phyloP scores from a whole-genome alignment of 140 eudicot genomes.

The Oenanthe javanica region DNA sequence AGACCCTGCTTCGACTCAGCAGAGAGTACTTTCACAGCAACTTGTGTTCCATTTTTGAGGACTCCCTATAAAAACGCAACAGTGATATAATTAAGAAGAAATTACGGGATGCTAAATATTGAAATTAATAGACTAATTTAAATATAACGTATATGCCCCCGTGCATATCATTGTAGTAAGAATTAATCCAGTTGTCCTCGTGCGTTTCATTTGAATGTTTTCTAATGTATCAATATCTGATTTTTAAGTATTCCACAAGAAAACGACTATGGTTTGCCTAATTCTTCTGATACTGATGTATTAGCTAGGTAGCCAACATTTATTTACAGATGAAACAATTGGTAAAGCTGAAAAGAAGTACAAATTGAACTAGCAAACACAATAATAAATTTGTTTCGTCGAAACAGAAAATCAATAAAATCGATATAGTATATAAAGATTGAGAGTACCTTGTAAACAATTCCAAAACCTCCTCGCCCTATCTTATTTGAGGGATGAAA shows the following conservation, averaged over 20 bases:
- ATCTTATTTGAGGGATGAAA: constrained; percentile 64
- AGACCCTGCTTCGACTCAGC: constrained; percentile 84
- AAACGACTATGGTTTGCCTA: not conserved
- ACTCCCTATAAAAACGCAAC: constrained; percentile 42
- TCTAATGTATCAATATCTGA: not conserved
- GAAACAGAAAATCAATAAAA: not conserved
- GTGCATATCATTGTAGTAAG: not conserved
- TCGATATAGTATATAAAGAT: not conserved
- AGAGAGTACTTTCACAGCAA: constrained; percentile 80
- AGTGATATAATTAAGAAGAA: constrained; percentile 1
- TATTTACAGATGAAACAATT: not conserved
- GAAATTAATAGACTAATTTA: not conserved
- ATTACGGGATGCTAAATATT: not conserved
- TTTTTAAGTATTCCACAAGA: not conserved
- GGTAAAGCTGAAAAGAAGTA: no score
- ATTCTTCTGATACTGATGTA: not conserved
- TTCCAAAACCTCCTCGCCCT: constrained; percentile 95
- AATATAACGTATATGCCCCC: not conserved
- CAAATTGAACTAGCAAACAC: not conserved
- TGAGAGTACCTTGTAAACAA: constrained; percentile 75
- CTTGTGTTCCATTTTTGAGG: constrained; percentile 55
- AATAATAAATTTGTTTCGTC: not conserved
- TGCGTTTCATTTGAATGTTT: no score
- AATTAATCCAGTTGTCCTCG: not conserved
- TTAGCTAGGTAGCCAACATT: not conserved